Base-by-base conservation (phyloP, 306 rosid genomes). In the Delonix regia region DNA sequence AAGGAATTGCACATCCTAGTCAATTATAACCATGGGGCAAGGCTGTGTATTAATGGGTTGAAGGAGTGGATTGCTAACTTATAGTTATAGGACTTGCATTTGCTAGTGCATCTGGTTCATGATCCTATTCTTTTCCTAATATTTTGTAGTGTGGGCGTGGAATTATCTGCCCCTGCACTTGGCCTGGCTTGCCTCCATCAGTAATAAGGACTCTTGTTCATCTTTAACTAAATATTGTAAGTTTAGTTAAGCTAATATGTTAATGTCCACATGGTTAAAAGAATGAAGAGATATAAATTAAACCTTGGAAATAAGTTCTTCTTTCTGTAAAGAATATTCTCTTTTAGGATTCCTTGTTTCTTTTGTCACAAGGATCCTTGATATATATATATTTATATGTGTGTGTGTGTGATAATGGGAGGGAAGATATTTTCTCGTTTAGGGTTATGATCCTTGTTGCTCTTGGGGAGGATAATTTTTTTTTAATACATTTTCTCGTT, bases 361-460 rank as follows among this genome's bases (percentile, higher is more conserved):
- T 25, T 0, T 57, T 4, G 5, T 57, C 34, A 56, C 39, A 39
- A 41, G 76, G 74, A 84, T 59, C 65, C 56, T 60, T 73, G 47
- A 38, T 65, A n/a, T 67, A 25, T 3, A 19, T 42, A 6, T 63
- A 9, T 30, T 69, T 42, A 19, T 69, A 10, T 61, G 33, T 15
- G n/a, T n/a, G n/a, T n/a, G n/a, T 74, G 52, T 62, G 47, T 34
- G 74, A 74, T 34, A 56, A 53, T 63, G 76, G 72, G 19, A 57
- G 70, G 74, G 7, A 55, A 53, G 60, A 71, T 75, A 13, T 12
- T 27, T 51, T 65, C 69, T 68, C 25, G 53, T 36, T n/a, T 39
- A 9, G 3, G 0, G 45, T 33, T n/a, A 10, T 68, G 72, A 47
- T 73, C n/a, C n/a, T n/a, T n/a, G n/a, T n/a, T n/a, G n/a, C n/a